Percentiles rank a stretch among this genome's conserved stretches.
Evolutionary conservation across 2,329 filamentous ascomycete species (phyloP).

Genomic region (Cordyceps pruinosa): DNA sequence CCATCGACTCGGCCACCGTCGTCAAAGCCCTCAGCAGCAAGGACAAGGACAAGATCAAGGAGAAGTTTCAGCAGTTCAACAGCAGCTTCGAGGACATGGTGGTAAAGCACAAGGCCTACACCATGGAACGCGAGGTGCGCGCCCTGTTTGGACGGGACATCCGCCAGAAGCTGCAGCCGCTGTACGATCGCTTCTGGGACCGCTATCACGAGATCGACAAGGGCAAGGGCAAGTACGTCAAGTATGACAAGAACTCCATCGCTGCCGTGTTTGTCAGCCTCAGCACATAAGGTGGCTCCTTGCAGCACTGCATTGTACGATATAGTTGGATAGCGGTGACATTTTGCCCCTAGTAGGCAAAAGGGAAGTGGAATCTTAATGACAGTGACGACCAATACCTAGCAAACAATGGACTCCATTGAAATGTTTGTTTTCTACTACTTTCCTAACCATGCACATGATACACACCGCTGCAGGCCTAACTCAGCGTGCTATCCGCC

Average conservation of each 20-base stretch:
- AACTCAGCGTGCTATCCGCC: not conserved
- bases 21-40: slow-evolving; percentile 79
- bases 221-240: slow-evolving; percentile 95
- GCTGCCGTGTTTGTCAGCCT: slow-evolving; percentile 55
- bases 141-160: slow-evolving; percentile 75
- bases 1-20: slow-evolving; percentile 75
- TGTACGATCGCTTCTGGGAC: slow-evolving; percentile 95
- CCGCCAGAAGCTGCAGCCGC: slow-evolving; percentile 83
- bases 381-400: not conserved
- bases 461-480: too few relatives aligned
- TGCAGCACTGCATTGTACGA: not conserved
- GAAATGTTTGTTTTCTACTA: too few relatives aligned
- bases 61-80: slow-evolving; percentile 93
- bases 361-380: not conserved
- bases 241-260: slow-evolving; percentile 85
- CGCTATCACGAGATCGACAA: slow-evolving; percentile 97
- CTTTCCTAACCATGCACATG: too few relatives aligned
- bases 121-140: slow-evolving; percentile 87
- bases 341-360: not conserved
- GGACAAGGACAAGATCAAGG: slow-evolving; percentile 93
- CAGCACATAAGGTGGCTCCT: slow-evolving; percentile 22
- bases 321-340: not conserved
- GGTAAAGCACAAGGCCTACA: slow-evolving; percentile 69
- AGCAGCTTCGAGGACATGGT: slow-evolving; percentile 84
- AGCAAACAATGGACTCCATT: not conserved